Evolutionary conservation across 768 basidiomycete species (phyloP).

Genomic region (Mycena amicta): DNA sequence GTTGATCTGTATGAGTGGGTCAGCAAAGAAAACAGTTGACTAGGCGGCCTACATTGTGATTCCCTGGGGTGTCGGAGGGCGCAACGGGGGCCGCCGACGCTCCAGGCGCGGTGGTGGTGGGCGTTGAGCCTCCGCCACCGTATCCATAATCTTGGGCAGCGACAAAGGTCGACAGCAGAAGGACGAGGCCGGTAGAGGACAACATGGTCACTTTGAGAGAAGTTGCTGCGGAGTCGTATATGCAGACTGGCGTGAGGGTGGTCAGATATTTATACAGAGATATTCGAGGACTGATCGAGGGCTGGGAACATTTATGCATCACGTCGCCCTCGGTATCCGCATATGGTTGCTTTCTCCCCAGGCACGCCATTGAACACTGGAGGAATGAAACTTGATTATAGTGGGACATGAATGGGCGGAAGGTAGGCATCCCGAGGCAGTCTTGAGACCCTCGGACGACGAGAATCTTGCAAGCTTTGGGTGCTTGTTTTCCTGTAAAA

Average conservation of each 20-base stretch:
- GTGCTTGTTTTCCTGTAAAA: no score
- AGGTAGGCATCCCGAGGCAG: no score
- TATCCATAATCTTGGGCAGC: slow-evolving; percentile 44
- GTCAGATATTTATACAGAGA: background rate
- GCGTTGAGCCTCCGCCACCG: slow-evolving; percentile 15
- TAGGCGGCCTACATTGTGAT: slow-evolving; percentile 37
- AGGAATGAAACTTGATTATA: no score
- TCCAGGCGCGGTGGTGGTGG: slow-evolving; percentile 22
- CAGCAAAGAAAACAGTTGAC: background rate
- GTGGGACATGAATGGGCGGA: no score
- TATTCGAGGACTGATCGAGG: background rate
- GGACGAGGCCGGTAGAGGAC: slow-evolving; percentile 31
- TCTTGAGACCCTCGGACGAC: no score
- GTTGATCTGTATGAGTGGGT: slow-evolving; percentile 37
- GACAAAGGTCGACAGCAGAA: slow-evolving; percentile 37
- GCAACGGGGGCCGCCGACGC: slow-evolving; percentile 34
- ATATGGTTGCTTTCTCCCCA: background rate
- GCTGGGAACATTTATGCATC: background rate
- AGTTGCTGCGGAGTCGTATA: slow-evolving; percentile 5
- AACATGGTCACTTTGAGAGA: slow-evolving; percentile 28
- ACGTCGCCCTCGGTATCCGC: slow-evolving; percentile 3
- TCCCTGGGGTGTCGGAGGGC: slow-evolving; percentile 34
- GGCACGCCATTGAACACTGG: no score
- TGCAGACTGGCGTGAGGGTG: background rate
- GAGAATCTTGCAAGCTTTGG: no score